Base-by-base conservation (phyloP, 139 green algal species). In the Coccomyxa sp. region DNA sequence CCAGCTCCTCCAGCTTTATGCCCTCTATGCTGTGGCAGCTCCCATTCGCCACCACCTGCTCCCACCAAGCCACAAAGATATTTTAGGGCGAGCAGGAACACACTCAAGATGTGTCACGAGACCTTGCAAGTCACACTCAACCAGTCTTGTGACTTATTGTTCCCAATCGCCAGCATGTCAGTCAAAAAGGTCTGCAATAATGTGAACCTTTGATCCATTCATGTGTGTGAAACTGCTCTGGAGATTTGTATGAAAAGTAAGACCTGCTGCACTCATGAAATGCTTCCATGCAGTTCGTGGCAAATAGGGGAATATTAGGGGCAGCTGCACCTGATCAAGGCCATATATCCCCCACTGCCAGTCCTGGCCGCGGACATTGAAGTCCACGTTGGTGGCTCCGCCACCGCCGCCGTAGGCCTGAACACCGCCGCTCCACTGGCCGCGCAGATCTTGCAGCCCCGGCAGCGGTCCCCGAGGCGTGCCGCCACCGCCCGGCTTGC, bases 1-100 rank as follows among this genome's bases (percentile, higher is more conserved):
- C 84, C 30, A 95, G 77, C 86, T 97, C 92, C 78, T 97, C 90
- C 76, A 98, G 79, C n/a, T 94, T 88, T 75, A 98, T 32, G 0
- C 95, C 95, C 67, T 98, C 95, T 30, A 85, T 79, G 66, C 86
- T 93, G 82, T 97, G 93, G 82, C 88, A 94, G n/a, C 76, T 87
- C 25, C 95, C 95, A 13, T 67, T 66, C 14, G 91, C 92, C 58
- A 88, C 76, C 78, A 94, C 82, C 82, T 89, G 79, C 23, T 81
- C 7, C 30, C 38, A 9, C n/a, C 0, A 60, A 32, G 0, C 77
- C 32, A 7, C 38, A 51, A 51, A 51, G 3, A 3, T 51, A 51
- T 7, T 51, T 77, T 45, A n/a, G 18, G 9, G 21, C 63, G 63
- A 21, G 21, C 9, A 4, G 63, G 63, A 21, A 71, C 63, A 71